A percentile compares a stretch with the other conserved stretches of the same genome.
These are phyloP conservation scores for Rhynchosporium graminicola DNA, from an alignment of 2,329 filamentous ascomycete species.

Conservation along the genomic window DNA sequence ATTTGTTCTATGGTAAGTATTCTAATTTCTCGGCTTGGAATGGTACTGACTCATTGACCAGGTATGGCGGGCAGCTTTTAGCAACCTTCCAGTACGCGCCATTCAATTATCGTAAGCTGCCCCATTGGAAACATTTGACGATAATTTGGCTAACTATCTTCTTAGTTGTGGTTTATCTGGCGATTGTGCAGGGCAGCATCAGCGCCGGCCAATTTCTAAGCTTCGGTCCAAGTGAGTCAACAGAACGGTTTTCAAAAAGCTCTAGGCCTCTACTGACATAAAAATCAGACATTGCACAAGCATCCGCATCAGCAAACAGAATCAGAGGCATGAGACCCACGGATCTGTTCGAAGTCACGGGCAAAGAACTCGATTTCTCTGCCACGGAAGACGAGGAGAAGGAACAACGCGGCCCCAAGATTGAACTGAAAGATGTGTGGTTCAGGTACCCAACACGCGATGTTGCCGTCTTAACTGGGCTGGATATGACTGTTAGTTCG, in stretches of 20 bases:
- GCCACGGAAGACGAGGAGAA: slow-evolving; percentile 38
- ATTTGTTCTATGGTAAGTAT: slow-evolving; percentile 49
- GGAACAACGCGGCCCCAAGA: slow-evolving; percentile 47
- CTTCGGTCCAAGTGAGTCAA: slow-evolving; percentile 47
- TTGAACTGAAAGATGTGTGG: slow-evolving; percentile 57
- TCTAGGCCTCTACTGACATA: slow-evolving; percentile 8
- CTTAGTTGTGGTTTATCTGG: slow-evolving; percentile 57
- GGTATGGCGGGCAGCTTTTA: slow-evolving; percentile 51
- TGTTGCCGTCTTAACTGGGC: slow-evolving; percentile 56
- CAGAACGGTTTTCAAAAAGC: background rate
- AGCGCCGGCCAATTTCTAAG: slow-evolving; percentile 55
- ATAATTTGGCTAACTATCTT: slow-evolving; percentile 41
- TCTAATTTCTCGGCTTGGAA: too few species aligned
- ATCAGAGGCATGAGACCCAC: slow-evolving; percentile 49
- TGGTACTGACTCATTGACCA: background rate
- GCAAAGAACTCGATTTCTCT: slow-evolving; percentile 25
- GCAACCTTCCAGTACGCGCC: slow-evolving; percentile 38
- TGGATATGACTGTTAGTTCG: slow-evolving; percentile 54
- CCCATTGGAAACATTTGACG: slow-evolving; percentile 34
- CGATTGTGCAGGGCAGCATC: slow-evolving; percentile 54
- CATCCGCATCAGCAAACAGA: slow-evolving; percentile 58
- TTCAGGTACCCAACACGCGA: slow-evolving; percentile 63
- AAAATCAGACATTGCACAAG: slow-evolving; percentile 53
- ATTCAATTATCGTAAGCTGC: slow-evolving; percentile 29
- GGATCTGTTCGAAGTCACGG: slow-evolving; percentile 11